Evolutionary conservation across 2,329 filamentous ascomycete species (phyloP).

Genomic region (Aspergillus costaricaensis): DNA sequence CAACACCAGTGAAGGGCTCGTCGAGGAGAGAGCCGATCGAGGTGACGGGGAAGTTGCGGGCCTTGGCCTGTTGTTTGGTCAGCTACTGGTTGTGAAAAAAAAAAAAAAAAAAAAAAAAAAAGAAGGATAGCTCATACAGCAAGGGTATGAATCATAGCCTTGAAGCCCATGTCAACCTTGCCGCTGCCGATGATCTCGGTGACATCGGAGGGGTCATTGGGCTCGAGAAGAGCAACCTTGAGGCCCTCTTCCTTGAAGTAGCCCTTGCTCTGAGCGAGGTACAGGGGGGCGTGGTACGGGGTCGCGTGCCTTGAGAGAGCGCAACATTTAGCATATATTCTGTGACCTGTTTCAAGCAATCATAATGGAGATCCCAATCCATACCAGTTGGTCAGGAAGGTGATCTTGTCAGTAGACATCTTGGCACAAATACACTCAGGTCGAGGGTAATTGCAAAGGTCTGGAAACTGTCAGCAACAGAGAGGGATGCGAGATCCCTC

Average conservation of each 20-base stretch:
- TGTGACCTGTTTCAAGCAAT: constrained; percentile 2
- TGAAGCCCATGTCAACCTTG: constrained; percentile 77
- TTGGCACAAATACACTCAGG: constrained; percentile 47
- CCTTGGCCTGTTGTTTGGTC: constrained; percentile 61
- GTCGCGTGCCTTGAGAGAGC: constrained; percentile 67
- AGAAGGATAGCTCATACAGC: constrained; percentile 55
- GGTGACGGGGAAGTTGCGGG: constrained; percentile 70
- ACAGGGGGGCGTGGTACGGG: constrained; percentile 76
- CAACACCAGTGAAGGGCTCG: constrained; percentile 76
- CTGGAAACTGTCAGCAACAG: constrained; percentile 31
- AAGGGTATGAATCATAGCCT: constrained; percentile 81
- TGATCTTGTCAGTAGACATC: constrained; percentile 84
- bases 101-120: neutral
- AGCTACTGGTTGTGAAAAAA: neutral
- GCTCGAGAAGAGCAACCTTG: constrained; percentile 75
- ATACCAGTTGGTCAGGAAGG: constrained; percentile 82
- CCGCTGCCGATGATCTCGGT: constrained; percentile 77
- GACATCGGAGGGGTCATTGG: constrained; percentile 78
- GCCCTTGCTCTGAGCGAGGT: constrained; percentile 73
- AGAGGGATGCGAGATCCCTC: constrained; percentile 20
- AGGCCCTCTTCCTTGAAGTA: constrained; percentile 74
- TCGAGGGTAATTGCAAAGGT: constrained; percentile 28
- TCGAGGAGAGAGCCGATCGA: constrained; percentile 76
- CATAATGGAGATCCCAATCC: constrained; percentile 22
- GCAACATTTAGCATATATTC: constrained; percentile 32